Conservation (phyloP, 805 yeast genomes). For the Wickerhamiella musiphila region DNA sequence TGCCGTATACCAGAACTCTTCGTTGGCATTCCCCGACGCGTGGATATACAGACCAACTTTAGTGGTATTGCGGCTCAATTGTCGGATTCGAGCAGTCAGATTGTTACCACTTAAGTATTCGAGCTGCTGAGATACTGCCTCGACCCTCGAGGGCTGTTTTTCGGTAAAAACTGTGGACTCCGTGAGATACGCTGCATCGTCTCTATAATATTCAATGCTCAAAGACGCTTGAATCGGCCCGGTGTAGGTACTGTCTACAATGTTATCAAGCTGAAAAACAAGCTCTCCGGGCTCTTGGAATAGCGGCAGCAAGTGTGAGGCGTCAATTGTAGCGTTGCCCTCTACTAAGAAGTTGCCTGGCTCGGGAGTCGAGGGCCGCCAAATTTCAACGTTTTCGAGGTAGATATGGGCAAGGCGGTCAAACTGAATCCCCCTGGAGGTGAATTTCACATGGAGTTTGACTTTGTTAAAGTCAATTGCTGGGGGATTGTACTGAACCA, state of each 20-base stretch:
- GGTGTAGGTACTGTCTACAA: slow-evolving; percentile 29
- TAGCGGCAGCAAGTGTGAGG: slow-evolving; percentile 35
- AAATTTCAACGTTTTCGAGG: slow-evolving; percentile 40
- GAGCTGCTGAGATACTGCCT: slow-evolving; percentile 1
- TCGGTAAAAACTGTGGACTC: not conserved
- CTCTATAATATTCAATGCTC: slow-evolving; percentile 35
- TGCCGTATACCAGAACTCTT: slow-evolving; percentile 55
- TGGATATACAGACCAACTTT: slow-evolving; percentile 36
- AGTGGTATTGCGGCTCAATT: slow-evolving; percentile 36
- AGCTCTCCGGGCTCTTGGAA: slow-evolving; percentile 28
- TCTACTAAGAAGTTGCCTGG: slow-evolving; percentile 35
- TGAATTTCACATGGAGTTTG: slow-evolving; percentile 17
- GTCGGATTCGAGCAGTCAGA: slow-evolving; percentile 13
- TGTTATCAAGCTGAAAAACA: slow-evolving; percentile 48
- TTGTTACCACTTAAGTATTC: too few species aligned
- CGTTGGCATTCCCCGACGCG: slow-evolving; percentile 57
- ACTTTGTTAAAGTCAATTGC: slow-evolving; percentile 20
- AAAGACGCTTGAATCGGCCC: slow-evolving; percentile 43
- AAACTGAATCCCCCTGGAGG: slow-evolving; percentile 22
- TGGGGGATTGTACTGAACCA: slow-evolving; percentile 20
- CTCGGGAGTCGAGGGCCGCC: slow-evolving; percentile 68
- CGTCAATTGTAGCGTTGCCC: slow-evolving; percentile 44
- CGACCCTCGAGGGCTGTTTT: slow-evolving; percentile 5
- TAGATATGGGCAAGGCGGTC: slow-evolving; percentile 28
- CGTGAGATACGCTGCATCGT: too few species aligned